Conservation (phyloP, 2,329 filamentous ascomycete species). For the Exserohilum turcica region DNA sequence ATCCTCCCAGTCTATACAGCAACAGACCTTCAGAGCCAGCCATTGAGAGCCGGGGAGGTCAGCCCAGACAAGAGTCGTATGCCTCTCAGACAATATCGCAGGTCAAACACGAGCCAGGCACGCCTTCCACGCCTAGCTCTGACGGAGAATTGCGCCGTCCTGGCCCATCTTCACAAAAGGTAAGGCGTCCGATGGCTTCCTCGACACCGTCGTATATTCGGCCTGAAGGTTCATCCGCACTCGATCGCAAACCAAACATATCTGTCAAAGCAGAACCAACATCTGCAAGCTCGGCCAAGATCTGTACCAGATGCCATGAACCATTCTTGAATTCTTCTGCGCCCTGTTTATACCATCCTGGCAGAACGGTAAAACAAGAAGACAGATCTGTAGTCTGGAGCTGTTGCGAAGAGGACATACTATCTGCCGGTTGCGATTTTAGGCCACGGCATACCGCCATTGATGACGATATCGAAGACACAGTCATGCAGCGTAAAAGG, state of each 20-base stretch:
- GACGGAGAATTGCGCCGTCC: conserved; percentile 18
- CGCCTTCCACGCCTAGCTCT: conserved; percentile 8
- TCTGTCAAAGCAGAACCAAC: not conserved
- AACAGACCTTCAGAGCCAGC: not conserved
- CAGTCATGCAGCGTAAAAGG: not conserved
- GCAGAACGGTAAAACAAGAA: conserved; percentile 1
- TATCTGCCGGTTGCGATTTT: conserved; percentile 19
- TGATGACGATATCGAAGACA: not conserved
- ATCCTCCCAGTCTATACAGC: not conserved
- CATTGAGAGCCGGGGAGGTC: not conserved
- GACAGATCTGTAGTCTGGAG: conserved; percentile 7
- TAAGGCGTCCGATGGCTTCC: not conserved
- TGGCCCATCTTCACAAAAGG: conserved; percentile 6
- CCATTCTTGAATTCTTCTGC: conserved; percentile 8
- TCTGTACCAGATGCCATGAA: conserved; percentile 23
- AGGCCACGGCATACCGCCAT: conserved; percentile 9
- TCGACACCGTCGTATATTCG: not conserved
- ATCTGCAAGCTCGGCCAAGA: not conserved
- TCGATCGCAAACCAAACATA: not conserved
- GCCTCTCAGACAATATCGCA: conserved; percentile 9
- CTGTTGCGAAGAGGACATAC: conserved; percentile 17
- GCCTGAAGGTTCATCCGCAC: not conserved
- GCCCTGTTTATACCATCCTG: conserved; percentile 27
- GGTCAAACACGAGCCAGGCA: conserved; percentile 18
- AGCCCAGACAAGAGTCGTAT: not conserved